These are phyloP conservation scores for Auricularia auricula-judae DNA, from an alignment of 768 basidiomycete species.

Conservation along the genomic window DNA sequence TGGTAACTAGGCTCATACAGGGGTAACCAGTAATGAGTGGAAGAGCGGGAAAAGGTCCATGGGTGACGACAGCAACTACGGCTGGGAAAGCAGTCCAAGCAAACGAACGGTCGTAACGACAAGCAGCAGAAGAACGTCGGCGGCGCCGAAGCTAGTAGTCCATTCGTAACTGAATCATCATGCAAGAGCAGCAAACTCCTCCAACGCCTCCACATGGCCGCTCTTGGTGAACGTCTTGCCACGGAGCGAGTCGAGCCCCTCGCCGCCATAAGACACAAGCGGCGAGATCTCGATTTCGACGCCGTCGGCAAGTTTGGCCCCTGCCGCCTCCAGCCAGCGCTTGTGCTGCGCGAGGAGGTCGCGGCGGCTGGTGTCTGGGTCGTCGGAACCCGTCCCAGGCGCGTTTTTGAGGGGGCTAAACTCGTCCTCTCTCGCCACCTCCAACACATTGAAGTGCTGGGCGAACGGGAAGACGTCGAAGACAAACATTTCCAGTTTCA, in stretches of 20 bases:
- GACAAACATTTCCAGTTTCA: conserved; percentile 98
- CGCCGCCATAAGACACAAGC: conserved; percentile 81
- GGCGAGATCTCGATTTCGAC: conserved; percentile 90
- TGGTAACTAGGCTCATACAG: neutral
- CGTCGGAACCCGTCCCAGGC: conserved; percentile 81
- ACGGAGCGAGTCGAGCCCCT: conserved; percentile 70
- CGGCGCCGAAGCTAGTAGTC: neutral
- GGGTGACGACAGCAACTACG: neutral
- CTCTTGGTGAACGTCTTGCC: conserved; percentile 72
- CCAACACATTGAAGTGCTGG: conserved; percentile 70
- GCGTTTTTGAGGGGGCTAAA: conserved; percentile 98
- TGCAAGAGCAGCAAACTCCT: conserved; percentile 27
- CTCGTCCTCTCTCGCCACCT: conserved; percentile 80
- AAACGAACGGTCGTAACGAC: neutral
- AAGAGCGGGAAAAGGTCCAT: neutral
- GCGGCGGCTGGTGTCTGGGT: conserved; percentile 79
- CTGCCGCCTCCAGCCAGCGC: conserved; percentile 71
- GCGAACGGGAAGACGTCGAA: conserved; percentile 98
- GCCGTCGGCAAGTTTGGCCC: conserved; percentile 58
- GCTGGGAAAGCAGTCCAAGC: neutral
- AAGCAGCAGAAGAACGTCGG: neutral
- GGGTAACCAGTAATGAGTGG: neutral
- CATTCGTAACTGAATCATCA: neutral
- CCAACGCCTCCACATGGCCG: conserved; percentile 51
- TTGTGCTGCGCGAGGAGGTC: conserved; percentile 84